A percentile compares a stretch with the other conserved stretches of the same genome.
phyloP scores from a whole-genome alignment of 2,329 filamentous ascomycete species.

The Phoma herbarum region DNA sequence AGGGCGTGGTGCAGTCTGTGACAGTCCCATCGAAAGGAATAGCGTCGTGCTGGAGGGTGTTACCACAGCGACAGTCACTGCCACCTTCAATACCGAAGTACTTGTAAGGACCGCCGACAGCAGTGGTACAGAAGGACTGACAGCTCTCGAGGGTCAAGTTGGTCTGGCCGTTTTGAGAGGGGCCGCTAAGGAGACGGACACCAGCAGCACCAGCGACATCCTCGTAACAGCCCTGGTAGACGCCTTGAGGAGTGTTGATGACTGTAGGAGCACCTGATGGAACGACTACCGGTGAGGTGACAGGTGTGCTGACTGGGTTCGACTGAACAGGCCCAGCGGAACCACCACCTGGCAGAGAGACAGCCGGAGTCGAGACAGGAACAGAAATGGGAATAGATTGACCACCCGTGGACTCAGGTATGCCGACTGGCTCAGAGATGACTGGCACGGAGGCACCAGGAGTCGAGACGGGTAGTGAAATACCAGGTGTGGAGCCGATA shows the following conservation, averaged over 20 bases:
- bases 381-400: not conserved
- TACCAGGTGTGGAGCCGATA: not conserved
- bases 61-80: conserved; percentile 19
- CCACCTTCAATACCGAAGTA: conserved; percentile 22
- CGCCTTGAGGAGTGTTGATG: not conserved
- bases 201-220: not conserved
- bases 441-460: not conserved
- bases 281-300: not conserved
- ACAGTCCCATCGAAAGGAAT: not conserved
- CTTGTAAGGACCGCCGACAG: conserved; percentile 7
- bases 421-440: not conserved
- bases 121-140: conserved; percentile 14
- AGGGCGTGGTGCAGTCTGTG: not conserved
- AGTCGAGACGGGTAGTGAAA: not conserved
- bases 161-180: not conserved
- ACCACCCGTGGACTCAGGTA: too few species aligned
- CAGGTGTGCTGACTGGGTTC: not conserved
- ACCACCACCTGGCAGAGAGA: not conserved
- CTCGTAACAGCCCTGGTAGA: conserved; percentile 5
- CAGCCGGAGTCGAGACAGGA: not conserved
- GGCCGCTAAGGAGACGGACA: not conserved
- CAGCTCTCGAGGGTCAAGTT: conserved; percentile 5
- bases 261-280: not conserved
- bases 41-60: not conserved
- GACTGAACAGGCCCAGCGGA: not conserved